Conservation (phyloP, 257 asterid genomes). For the Forsythia suspensa region DNA sequence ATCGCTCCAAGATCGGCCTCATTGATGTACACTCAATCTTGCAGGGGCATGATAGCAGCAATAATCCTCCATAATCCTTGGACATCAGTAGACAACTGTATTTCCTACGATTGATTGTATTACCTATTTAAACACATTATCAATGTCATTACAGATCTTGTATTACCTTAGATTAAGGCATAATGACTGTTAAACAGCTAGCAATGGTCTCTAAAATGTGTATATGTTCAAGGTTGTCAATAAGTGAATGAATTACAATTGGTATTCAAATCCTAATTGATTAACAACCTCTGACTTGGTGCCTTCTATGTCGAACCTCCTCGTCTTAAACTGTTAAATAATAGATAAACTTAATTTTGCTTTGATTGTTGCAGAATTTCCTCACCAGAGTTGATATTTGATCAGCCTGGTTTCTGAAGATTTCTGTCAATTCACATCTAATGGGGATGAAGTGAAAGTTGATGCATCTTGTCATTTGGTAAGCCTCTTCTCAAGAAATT, state of each 20-base stretch:
- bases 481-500: background rate
- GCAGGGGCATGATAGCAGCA: background rate
- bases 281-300: too few relatives aligned
- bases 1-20: background rate
- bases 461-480: background rate
- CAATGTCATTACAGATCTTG: too few relatives aligned
- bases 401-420: background rate
- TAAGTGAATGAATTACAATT: background rate
- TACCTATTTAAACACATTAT: too few relatives aligned
- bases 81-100: background rate
- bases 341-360: background rate
- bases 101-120: background rate
- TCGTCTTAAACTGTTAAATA: background rate
- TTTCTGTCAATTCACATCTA: background rate
- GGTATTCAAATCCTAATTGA: too few relatives aligned
- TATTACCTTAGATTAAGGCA: background rate
- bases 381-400: background rate
- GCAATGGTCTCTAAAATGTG: background rate
- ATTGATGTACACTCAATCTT: too few relatives aligned
- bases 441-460: background rate
- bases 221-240: too few relatives aligned
- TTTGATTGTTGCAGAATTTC: background rate
- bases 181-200: background rate
- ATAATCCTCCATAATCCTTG: background rate
- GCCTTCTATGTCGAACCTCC: background rate